Evolutionary conservation across 768 basidiomycete genomes (phyloP), one percentile per base, ranked within the genome.

Genomic region (Solioccasus polychromus): DNA sequence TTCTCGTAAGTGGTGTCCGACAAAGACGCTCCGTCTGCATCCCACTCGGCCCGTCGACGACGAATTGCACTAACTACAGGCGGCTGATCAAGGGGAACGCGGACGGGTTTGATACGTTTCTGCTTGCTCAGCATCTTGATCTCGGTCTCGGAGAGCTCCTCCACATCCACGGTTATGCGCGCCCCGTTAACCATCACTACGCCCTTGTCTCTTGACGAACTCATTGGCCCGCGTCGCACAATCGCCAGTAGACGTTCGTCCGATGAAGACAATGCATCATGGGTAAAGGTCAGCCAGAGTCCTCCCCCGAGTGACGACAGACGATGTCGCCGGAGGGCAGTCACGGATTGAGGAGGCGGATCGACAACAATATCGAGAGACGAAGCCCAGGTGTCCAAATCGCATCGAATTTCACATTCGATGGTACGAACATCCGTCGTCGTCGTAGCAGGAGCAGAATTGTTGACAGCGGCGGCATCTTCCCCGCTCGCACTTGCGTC

Each of bases 1-100:
- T 39, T 48, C 18, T 60, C 50, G 3, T 47, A 57, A 18, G 48
- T 61, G 0, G 53, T 14, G 7, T 62, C 50, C 4, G 58, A 47
- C 3, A 17, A 6, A 14, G 58, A 51, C n/a, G 66, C 71, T 3
- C 66, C 62, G 44, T 80, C 80, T 2, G 74, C 77, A 52, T 78
- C 80, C 85, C 85, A 88, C 50, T 91, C 88, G 18, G 79, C 84
- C 42, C 75, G 77, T 32, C 85, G 75, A 54, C 78, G 74, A 32
- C 85, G 75, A 45, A 89, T 82, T 35, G 76, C 81, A 24, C 83
- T 73, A 43, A 88, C 68, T 3, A 92, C 89, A 4, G 85, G 90
- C 0, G 93, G 94, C 54, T 94, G 93, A 64, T 99, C 96, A 17
- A 99, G 75, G 3, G 96, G 94, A 41, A 94, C 83, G 26, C 95